These are phyloP conservation scores for Fragaria iinumae DNA, from an alignment of 306 rosid species.

Conservation along the genomic window DNA sequence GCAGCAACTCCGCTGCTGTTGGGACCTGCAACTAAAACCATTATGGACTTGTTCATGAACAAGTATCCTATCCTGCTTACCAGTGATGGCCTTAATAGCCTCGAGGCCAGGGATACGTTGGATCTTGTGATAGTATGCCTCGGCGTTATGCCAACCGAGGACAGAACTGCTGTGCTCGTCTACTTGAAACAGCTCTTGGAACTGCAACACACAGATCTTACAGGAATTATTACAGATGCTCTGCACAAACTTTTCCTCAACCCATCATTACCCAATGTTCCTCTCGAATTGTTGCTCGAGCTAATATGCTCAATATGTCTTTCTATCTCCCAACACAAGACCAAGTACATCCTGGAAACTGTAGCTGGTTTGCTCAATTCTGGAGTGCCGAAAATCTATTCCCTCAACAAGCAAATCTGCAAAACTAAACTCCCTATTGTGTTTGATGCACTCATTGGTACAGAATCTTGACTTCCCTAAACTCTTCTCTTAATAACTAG, in stretches of 20 bases:
- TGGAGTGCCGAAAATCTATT: conserved; percentile 66
- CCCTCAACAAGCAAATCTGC: conserved; percentile 57
- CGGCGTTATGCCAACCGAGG: conserved; percentile 56
- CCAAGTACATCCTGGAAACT: conserved; percentile 34
- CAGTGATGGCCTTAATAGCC: conserved; percentile 50
- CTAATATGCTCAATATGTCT: conserved; percentile 58
- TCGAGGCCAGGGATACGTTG: conserved; percentile 58
- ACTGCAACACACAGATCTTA: conserved; percentile 60
- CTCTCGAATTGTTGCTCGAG: conserved; percentile 60
- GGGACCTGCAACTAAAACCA: conserved; percentile 60
- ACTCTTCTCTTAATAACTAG: neutral
- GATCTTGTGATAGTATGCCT: conserved; percentile 78
- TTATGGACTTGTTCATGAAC: conserved; percentile 42
- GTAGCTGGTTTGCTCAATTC: conserved; percentile 65
- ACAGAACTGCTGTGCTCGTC: conserved; percentile 53
- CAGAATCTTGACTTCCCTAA: neutral
- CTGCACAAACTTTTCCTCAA: conserved; percentile 52
- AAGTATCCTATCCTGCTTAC: conserved; percentile 42
- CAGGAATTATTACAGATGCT: conserved; percentile 63
- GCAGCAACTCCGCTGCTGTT: conserved; percentile 42
- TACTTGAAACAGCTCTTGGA: conserved; percentile 65
- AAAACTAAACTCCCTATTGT: conserved; percentile 60
- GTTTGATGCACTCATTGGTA: conserved; percentile 75
- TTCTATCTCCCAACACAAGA: conserved; percentile 48
- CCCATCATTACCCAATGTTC: conserved; percentile 40